Conservation (phyloP, 805 yeast species). For the Torulaspora gathmanii region DNA sequence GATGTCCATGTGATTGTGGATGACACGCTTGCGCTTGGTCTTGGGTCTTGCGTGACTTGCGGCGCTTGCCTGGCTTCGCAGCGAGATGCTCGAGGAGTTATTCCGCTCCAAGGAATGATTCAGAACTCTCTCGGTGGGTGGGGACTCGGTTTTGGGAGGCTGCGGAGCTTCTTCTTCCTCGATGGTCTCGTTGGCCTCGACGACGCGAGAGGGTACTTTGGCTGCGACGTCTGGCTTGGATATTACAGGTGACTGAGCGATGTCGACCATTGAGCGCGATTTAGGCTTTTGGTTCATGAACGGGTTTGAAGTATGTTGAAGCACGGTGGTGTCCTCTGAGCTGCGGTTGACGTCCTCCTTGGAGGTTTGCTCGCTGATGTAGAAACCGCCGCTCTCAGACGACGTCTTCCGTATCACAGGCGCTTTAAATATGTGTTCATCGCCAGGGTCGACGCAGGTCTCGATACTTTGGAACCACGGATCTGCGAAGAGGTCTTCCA, state of each 20-base stretch:
- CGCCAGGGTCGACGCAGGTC: constrained; percentile 43
- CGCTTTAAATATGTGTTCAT: constrained; percentile 14
- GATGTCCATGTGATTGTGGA: constrained; percentile 21
- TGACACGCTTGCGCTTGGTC: constrained; percentile 11
- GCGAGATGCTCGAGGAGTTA: constrained; percentile 18
- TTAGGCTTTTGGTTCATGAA: constrained; percentile 5
- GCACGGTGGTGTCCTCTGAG: background rate
- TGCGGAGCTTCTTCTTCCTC: background rate
- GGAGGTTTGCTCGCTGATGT: constrained; percentile 14
- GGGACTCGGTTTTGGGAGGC: background rate
- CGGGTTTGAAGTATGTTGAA: constrained; percentile 11
- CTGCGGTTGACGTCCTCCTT: constrained; percentile 12
- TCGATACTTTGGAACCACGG: constrained; percentile 60
- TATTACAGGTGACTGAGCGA: constrained; percentile 18
- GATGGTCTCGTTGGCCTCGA: constrained; percentile 7
- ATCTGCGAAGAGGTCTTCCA: constrained; percentile 53
- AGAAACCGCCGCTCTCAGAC: constrained; percentile 13
- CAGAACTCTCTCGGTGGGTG: background rate
- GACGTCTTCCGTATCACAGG: constrained; percentile 29
- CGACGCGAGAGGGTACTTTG: constrained; percentile 13
- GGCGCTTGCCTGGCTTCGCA: constrained; percentile 13
- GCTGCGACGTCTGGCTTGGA: constrained; percentile 5
- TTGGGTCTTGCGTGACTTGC: constrained; percentile 1
- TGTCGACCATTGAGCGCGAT: constrained; percentile 29
- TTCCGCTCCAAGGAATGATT: constrained; percentile 6